phyloP scores from a whole-genome alignment of 805 yeast species.

The Jamesozyma gamospora region DNA sequence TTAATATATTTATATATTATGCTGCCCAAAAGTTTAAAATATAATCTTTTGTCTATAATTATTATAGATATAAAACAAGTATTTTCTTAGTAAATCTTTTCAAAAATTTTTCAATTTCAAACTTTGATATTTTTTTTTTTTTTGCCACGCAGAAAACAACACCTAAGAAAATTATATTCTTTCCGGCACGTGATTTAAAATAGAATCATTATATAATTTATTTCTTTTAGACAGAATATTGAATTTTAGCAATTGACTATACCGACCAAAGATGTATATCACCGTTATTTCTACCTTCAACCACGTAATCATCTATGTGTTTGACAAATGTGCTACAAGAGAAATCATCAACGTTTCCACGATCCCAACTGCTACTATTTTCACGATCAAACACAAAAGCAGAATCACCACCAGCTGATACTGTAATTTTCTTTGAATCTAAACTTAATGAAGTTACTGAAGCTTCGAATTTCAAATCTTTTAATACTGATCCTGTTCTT shows the following conservation, averaged over 20 bases:
- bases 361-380: conserved; percentile 42
- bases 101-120: neutral
- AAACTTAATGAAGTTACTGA: conserved; percentile 49
- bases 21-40: too few relatives aligned
- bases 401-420: conserved; percentile 37
- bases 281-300: conserved; percentile 56
- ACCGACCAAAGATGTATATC: conserved; percentile 56
- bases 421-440: conserved; percentile 47
- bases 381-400: conserved; percentile 50
- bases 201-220: too few relatives aligned
- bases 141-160: conserved; percentile 1
- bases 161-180: too few relatives aligned
- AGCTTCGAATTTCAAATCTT: conserved; percentile 49
- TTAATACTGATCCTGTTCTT: conserved; percentile 51
- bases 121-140: neutral
- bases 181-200: too few relatives aligned
- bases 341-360: conserved; percentile 38
- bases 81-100: too few relatives aligned
- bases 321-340: conserved; percentile 59
- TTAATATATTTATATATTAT: conserved; percentile 24
- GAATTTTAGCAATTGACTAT: too few relatives aligned
- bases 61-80: too few relatives aligned
- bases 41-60: too few relatives aligned
- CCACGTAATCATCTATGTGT: conserved; percentile 53
- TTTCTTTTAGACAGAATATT: too few relatives aligned